Conservation (phyloP, 2,329 filamentous ascomycete genomes). For the Rutstroemia sydowiana region DNA sequence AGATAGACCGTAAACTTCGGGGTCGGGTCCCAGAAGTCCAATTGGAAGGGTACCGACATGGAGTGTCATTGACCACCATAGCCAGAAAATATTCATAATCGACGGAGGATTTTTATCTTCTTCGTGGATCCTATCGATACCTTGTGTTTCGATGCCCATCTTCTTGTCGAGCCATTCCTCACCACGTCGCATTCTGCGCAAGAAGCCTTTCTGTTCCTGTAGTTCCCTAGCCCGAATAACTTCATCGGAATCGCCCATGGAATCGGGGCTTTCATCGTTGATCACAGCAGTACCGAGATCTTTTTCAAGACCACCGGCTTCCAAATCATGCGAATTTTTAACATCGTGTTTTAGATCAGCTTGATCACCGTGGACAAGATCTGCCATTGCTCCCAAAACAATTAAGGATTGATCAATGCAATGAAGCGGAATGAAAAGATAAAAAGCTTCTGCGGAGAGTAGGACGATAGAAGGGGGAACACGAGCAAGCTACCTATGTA, state of each 20-base stretch:
- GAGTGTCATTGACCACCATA: constrained; percentile 39
- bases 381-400: constrained; percentile 8
- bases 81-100: constrained; percentile 35
- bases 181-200: constrained; percentile 27
- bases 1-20: constrained; percentile 38
- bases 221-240: constrained; percentile 22
- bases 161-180: constrained; percentile 38
- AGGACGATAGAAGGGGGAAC: constrained; percentile 1
- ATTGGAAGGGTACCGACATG: constrained; percentile 33
- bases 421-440: not conserved
- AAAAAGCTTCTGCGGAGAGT: constrained; percentile 1
- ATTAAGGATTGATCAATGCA: not conserved
- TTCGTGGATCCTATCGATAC: constrained; percentile 39
- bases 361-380: constrained; percentile 26
- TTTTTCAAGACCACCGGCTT: constrained; percentile 17
- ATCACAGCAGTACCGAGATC: constrained; percentile 6
- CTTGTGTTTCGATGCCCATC: constrained; percentile 40
- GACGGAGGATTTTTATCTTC: constrained; percentile 37
- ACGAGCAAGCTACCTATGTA: constrained; percentile 9
- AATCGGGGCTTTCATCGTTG: not conserved
- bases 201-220: constrained; percentile 17
- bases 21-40: constrained; percentile 36
- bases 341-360: constrained; percentile 19
- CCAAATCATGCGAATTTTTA: constrained; percentile 20
- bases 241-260: constrained; percentile 12